phyloP scores from a whole-genome alignment of 2,329 filamentous ascomycete genomes.

The Chaetomium sp. region DNA sequence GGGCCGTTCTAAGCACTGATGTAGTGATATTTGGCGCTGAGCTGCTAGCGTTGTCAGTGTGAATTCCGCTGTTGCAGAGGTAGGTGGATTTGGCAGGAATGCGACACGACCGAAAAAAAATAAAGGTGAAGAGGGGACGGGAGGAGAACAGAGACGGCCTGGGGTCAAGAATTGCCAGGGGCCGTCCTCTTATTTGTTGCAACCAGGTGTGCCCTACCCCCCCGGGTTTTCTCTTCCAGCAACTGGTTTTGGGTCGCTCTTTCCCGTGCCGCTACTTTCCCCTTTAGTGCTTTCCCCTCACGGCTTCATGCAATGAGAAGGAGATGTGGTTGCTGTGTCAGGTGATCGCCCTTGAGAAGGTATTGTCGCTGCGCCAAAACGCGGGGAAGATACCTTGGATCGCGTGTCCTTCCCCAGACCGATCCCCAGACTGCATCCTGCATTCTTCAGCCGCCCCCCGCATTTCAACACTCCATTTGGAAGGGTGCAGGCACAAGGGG shows the following conservation, averaged over 20 bases:
- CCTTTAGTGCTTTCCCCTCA: slow-evolving; percentile 10
- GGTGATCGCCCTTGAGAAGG: neutral
- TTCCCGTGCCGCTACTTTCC: slow-evolving; percentile 6
- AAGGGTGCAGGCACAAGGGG: neutral
- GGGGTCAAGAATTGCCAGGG: neutral
- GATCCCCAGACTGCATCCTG: neutral
- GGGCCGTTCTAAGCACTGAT: neutral
- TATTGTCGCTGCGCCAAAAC: neutral
- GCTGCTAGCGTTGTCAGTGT: neutral
- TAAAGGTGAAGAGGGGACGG: neutral
- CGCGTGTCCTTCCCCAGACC: neutral
- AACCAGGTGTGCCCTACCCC: neutral
- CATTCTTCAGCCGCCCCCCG: slow-evolving; percentile 1
- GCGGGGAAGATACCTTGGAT: slow-evolving; percentile 1
- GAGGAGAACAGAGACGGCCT: neutral
- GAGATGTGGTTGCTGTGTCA: slow-evolving; percentile 1
- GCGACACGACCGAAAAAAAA: neutral
- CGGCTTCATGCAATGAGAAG: slow-evolving; percentile 1
- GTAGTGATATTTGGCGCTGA: neutral
- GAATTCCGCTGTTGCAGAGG: neutral
- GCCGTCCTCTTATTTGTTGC: slow-evolving; percentile 9
- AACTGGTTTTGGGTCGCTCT: neutral
- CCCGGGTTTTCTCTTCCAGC: neutral
- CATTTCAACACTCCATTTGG: neutral
- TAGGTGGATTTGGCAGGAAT: neutral